Evolutionary conservation across 1,139 yeast genomes (phyloP).

Genomic region (Hansenula sp.): DNA sequence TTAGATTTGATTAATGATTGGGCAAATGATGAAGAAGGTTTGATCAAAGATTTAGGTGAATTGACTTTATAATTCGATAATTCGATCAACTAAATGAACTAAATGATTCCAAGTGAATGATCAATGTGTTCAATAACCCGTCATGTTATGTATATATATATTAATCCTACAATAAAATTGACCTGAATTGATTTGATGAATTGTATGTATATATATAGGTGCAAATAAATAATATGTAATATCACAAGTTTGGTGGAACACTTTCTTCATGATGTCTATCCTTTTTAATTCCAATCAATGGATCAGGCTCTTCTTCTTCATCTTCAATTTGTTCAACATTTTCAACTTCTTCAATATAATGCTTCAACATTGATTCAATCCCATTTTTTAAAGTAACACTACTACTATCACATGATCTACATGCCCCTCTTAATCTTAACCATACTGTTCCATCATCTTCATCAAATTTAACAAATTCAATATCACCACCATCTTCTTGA

Average conservation of each 20-base stretch:
- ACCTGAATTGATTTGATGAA: too few species aligned
- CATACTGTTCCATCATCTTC: constrained; percentile 64
- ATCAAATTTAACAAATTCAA: constrained; percentile 64
- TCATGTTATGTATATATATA: too few species aligned
- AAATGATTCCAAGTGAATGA: too few species aligned
- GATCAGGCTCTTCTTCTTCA: constrained; percentile 31
- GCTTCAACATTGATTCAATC: constrained; percentile 76
- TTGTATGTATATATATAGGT: too few species aligned
- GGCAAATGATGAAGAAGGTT: constrained; percentile 9
- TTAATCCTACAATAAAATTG: too few species aligned
- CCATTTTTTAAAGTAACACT: constrained; percentile 76
- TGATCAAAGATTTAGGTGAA: not conserved
- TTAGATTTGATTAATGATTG: constrained; percentile 13
- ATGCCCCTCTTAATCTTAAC: constrained; percentile 70
- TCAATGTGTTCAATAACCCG: too few species aligned
- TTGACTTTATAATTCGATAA: not conserved
- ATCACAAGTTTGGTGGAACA: constrained; percentile 12
- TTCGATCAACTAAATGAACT: too few species aligned
- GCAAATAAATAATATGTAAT: too few species aligned
- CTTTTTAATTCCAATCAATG: constrained; percentile 17
- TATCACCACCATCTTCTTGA: constrained; percentile 84
- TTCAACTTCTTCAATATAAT: constrained; percentile 75
- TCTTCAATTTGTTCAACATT: constrained; percentile 57
- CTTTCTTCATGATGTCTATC: constrained; percentile 7
- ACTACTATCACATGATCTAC: constrained; percentile 75